Evolutionary conservation across 345 rosid genomes (phyloP).

Genomic region (Hevea brasiliensis): DNA sequence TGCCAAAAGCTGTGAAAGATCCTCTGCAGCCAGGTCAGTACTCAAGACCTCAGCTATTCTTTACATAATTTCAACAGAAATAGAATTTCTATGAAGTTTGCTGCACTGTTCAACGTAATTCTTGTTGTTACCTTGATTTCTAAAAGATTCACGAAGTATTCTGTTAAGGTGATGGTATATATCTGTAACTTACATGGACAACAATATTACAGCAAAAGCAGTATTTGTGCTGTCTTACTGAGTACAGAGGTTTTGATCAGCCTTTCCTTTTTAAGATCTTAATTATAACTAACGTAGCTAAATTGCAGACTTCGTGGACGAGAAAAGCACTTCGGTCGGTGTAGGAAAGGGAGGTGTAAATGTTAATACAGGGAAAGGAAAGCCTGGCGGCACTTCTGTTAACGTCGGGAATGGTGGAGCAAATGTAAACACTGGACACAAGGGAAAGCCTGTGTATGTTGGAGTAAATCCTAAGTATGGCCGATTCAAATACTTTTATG

Average conservation of each 20-base stretch:
- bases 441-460: constrained; percentile 65
- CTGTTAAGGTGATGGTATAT: not conserved
- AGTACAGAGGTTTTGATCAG: not conserved
- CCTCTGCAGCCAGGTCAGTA: constrained; percentile 45
- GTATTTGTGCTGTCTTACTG: not conserved
- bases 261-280: not conserved
- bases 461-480: constrained; percentile 45
- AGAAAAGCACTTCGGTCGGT: constrained; percentile 44
- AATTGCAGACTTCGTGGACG: constrained; percentile 53
- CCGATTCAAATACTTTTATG: constrained; percentile 39
- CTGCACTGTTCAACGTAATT: not conserved
- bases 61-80: not conserved
- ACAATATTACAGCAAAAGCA: not conserved
- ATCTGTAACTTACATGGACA: not conserved
- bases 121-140: not conserved
- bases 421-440: constrained; percentile 51
- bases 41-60: not conserved
- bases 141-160: not conserved
- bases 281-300: not conserved
- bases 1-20: constrained; percentile 55
- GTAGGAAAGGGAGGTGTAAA: constrained; percentile 40
- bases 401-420: constrained; percentile 50
- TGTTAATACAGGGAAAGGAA: constrained; percentile 22
- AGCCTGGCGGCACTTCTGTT: constrained; percentile 25
- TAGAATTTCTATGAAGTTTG: not conserved